Evolutionary conservation across 495 filamentous ascomycete genomes (phyloP), one percentile per base, ranked within the genome.

Genomic region (Neurospora sp.): DNA sequence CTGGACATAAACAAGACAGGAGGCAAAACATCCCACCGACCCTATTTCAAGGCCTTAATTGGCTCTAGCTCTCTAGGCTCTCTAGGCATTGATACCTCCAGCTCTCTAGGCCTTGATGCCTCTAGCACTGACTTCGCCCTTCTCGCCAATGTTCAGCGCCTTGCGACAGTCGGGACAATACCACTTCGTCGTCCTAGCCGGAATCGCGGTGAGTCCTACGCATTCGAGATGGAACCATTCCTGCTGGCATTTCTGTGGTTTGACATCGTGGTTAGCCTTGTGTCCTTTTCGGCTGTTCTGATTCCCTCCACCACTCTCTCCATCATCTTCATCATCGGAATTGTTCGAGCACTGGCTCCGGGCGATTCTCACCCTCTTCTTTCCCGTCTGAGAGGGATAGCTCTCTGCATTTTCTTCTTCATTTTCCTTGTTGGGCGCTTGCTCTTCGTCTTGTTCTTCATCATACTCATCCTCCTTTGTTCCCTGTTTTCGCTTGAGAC

Each of bases 181-280:
- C 95, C 95, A 98, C 84, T 96, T 96, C 12, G 90, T 91, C 70
- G 91, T 91, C 27, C 92, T 86, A 11, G 89, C 87, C 35, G 92
- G 94, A 71, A 91, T 88, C 70, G 92, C 91, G 1, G 86, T 85
- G 42, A 98, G 83, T 37, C 90, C 92, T 44, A 98, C 91, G 75
- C 95, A 98, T 73, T 90, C 88, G 35, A 98, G 89, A 80, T 98
- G 95, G 83, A 98, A 98, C 95, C 95, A 98, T 83, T 96, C 93
- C 72, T 86, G 84, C 74, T 89, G 85, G 81, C 92, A 94, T 85
- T 92, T 81, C 80, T 79, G 79, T 76, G 40, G 41, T 12, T 42
- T n/a, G 70, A 66, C 1, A 35, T 23, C n/a, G 5, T n/a, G 70
- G 72, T 46, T 75, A 78, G 74, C 74, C 48, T 77, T 41, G 70